Conservation (phyloP, 2,329 filamentous ascomycete genomes). For the Penicillium vulpinum region DNA sequence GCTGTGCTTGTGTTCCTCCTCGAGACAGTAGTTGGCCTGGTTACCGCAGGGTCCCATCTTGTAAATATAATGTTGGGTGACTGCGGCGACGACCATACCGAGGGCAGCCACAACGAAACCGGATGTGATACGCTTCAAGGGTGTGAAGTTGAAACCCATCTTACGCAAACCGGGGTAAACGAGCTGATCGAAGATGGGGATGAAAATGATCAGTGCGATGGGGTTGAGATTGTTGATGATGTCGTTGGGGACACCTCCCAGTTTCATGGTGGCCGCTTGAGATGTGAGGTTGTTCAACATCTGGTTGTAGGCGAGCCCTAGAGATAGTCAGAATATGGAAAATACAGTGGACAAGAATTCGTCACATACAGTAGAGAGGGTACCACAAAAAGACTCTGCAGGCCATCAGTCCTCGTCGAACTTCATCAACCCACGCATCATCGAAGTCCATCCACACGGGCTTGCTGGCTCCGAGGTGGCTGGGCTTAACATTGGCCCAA, state of each 20-base stretch:
- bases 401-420: slow-evolving; percentile 67
- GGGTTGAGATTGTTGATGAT: slow-evolving; percentile 58
- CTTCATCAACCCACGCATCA: slow-evolving; percentile 79
- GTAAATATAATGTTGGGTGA: slow-evolving; percentile 59
- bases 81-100: slow-evolving; percentile 53
- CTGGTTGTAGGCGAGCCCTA: slow-evolving; percentile 53
- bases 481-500: slow-evolving; percentile 38
- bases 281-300: slow-evolving; percentile 58
- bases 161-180: slow-evolving; percentile 55
- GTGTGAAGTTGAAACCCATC: slow-evolving; percentile 51
- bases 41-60: slow-evolving; percentile 60
- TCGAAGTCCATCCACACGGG: slow-evolving; percentile 71
- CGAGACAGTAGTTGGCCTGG: slow-evolving; percentile 53
- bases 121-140: slow-evolving; percentile 54
- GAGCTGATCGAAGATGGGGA: slow-evolving; percentile 55
- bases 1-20: slow-evolving; percentile 46
- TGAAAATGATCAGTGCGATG: slow-evolving; percentile 55
- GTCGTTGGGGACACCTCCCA: slow-evolving; percentile 57
- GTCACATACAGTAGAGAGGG: slow-evolving; percentile 48
- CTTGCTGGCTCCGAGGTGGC: slow-evolving; percentile 21
- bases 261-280: slow-evolving; percentile 56
- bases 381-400: slow-evolving; percentile 68
- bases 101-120: slow-evolving; percentile 52
- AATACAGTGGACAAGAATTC: too few species aligned
- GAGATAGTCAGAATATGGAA: background rate